A percentile compares a stretch with the other conserved stretches of the same genome.
These are phyloP conservation scores for Colletotrichum acutatum DNA, from an alignment of 2,329 filamentous ascomycete species.

Conservation along the genomic window DNA sequence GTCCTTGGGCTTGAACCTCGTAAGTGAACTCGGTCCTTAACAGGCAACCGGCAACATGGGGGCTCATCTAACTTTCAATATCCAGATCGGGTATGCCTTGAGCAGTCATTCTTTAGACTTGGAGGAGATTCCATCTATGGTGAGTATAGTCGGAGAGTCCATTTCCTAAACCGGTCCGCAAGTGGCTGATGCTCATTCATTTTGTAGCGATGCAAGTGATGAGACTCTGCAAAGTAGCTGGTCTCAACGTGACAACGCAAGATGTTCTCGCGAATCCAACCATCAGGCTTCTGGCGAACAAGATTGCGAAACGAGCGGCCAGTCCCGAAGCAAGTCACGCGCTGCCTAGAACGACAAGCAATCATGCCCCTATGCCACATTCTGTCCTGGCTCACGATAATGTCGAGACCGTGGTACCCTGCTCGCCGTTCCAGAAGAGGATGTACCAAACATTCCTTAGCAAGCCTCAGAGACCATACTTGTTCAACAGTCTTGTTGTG, in stretches of 20 bases:
- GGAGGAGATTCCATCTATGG: constrained; percentile 60
- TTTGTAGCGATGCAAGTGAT: constrained; percentile 52
- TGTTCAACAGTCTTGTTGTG: constrained; percentile 58
- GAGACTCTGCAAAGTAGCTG: constrained; percentile 63
- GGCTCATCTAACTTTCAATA: neutral
- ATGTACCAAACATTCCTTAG: constrained; percentile 54
- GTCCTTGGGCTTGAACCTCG: constrained; percentile 48
- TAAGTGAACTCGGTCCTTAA: neutral
- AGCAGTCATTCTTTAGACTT: constrained; percentile 69
- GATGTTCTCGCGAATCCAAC: constrained; percentile 24
- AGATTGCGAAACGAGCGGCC: neutral
- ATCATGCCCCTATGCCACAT: neutral
- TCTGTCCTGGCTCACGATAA: neutral
- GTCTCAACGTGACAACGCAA: constrained; percentile 59
- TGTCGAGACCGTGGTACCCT: constrained; percentile 50
- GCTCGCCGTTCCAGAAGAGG: constrained; percentile 64
- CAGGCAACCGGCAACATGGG: neutral
- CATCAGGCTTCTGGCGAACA: neutral
- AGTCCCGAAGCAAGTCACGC: neutral
- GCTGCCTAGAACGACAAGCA: neutral
- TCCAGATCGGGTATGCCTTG: constrained; percentile 53
- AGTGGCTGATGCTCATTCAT: neutral
- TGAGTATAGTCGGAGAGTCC: neutral
- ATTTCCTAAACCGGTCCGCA: neutral
- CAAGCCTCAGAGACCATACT: constrained; percentile 1